Evolutionary conservation across 805 yeast genomes (phyloP), one percentile per base, ranked within the genome.

Genomic region (Sungouiella thailandica): DNA sequence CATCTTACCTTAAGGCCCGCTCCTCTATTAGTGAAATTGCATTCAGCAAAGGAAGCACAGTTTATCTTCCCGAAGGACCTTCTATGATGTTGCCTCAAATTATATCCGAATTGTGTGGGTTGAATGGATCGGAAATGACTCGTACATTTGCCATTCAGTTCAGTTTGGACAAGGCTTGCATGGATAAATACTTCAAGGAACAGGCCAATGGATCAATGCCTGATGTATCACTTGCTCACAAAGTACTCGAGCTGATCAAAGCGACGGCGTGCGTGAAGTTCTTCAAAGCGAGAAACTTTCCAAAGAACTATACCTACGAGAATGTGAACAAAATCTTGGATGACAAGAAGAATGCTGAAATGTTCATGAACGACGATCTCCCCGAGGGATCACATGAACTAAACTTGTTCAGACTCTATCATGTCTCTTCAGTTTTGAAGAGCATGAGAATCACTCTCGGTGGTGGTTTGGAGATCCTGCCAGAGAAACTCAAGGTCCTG

Each of bases 81-180:
- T 55, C 69, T 7, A 77, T 83, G 35, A 81, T 89, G 90, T 60
- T 89, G 1, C 96, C 96, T 0, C 48, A 53, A 8, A 49, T 68
- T 0, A 62, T 82, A 35, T 65, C 80, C 2, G 57, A 68, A 3
- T 39, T 64, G 4, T 70, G 80, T 12, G 78, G 82, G 4, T 56
- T 79, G 33, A 39, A 38, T 15, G 81, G 80, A 2, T 55, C 65
- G 18, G 62, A 59, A 0, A 35, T 44, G 18, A 68, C 79, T 0
- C 61, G 84, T 39, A 60, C 68, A 2, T 55, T 65, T 39, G 65
- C 55, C 1, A 50, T 66, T n/a, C 60, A 61, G 39, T 66, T 55
- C 37, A 28, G 35, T 8, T 18, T 63, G 12, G 30, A 42, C 14
- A 53, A 50, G 28, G 11, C 11, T 0, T n/a, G 34, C 5, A 32